Evolutionary conservation across 352 stramenopile species (phyloP).

Genomic region (Globisporangium abappressorium): DNA sequence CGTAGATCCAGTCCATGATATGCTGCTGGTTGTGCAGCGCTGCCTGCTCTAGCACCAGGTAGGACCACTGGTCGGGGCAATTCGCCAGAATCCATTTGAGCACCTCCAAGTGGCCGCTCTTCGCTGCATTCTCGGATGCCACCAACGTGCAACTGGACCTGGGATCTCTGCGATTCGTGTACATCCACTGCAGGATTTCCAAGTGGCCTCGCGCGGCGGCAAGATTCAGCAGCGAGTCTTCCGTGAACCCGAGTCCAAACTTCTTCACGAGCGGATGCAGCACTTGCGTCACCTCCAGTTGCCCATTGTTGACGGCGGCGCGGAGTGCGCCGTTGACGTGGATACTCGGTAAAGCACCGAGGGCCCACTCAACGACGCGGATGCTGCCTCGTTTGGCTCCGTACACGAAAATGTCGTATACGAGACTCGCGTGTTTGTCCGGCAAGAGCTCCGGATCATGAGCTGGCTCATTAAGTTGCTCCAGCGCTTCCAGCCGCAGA

Average conservation of each 20-base stretch:
- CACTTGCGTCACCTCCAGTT: not conserved
- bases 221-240: constrained; percentile 11
- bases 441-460: not conserved
- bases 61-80: constrained; percentile 8
- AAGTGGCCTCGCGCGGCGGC: constrained; percentile 11
- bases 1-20: constrained; percentile 13
- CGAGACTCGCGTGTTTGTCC: not conserved
- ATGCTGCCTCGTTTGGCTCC: constrained; percentile 13
- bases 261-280: constrained; percentile 10
- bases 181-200: constrained; percentile 13
- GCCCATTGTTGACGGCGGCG: constrained; percentile 8
- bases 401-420: constrained; percentile 14
- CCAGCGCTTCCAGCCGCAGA: constrained; percentile 11
- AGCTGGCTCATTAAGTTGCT: not conserved
- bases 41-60: constrained; percentile 6
- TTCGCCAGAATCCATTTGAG: constrained; percentile 5
- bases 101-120: constrained; percentile 3
- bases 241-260: constrained; percentile 11
- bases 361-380: constrained; percentile 3
- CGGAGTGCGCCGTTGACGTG: constrained; percentile 14
- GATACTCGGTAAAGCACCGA: not conserved
- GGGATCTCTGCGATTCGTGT: constrained; percentile 4
- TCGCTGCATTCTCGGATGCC: constrained; percentile 10
- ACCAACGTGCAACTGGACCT: not conserved
- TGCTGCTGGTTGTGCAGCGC: constrained; percentile 12